Percentiles rank a stretch among this genome's conserved stretches.
Evolutionary conservation across 768 basidiomycete species (phyloP).

Genomic region (Ephemerocybe angulata): DNA sequence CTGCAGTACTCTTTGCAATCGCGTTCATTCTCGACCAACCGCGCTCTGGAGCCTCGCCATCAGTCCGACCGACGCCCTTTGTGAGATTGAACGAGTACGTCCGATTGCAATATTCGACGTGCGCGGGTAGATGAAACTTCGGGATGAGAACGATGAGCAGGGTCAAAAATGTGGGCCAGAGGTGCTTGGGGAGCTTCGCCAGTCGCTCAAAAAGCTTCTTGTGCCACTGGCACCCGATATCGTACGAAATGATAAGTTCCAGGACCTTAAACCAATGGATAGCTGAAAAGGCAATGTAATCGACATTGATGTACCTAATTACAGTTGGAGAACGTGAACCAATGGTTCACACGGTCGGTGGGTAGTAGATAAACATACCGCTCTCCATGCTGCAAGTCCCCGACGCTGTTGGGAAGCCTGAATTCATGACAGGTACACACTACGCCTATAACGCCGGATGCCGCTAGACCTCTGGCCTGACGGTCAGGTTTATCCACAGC

Average conservation of each 20-base stretch:
- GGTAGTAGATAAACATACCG: slow-evolving; percentile 14
- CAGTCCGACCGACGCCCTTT: slow-evolving; percentile 21
- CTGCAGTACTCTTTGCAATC: slow-evolving; percentile 20
- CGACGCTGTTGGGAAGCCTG: slow-evolving; percentile 20
- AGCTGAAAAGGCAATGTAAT: slow-evolving; percentile 22
- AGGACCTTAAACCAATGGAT: slow-evolving; percentile 6
- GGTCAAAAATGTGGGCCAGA: slow-evolving; percentile 17
- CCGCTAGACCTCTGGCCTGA: slow-evolving; percentile 11
- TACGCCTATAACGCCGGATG: slow-evolving; percentile 20
- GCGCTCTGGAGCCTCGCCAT: slow-evolving; percentile 34
- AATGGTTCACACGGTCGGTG: neutral
- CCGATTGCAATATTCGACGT: slow-evolving; percentile 12
- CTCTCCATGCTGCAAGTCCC: slow-evolving; percentile 32
- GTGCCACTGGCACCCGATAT: slow-evolving; percentile 13
- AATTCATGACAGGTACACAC: slow-evolving; percentile 26
- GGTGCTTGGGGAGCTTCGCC: slow-evolving; percentile 4
- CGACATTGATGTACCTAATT: neutral
- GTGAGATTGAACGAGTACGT: slow-evolving; percentile 26
- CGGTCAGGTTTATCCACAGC: slow-evolving; percentile 16
- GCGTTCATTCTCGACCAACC: slow-evolving; percentile 28
- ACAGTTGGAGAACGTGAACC: too few relatives aligned
- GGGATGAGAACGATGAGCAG: slow-evolving; percentile 14
- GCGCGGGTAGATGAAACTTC: slow-evolving; percentile 19
- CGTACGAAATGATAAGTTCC: slow-evolving; percentile 18
- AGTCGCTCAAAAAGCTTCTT: slow-evolving; percentile 16